These are phyloP conservation scores for Diaporthe destruens DNA, from an alignment of 2,329 filamentous ascomycete species.

Conservation along the genomic window DNA sequence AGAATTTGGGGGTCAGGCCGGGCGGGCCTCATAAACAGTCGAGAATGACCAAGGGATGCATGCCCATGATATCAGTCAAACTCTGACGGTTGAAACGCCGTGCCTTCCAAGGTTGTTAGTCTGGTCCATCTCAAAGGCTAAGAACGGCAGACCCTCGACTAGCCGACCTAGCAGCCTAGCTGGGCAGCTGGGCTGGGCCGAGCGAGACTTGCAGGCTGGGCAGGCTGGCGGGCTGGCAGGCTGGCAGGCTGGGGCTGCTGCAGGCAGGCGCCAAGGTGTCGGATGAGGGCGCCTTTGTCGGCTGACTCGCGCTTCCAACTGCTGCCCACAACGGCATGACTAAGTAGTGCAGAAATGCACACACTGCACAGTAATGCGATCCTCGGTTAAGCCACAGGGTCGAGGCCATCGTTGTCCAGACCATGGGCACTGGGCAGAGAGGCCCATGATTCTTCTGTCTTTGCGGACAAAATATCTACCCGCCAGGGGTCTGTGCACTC, in stretches of 20 bases:
- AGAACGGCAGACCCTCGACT: constrained; percentile 3
- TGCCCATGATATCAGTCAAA: constrained; percentile 6
- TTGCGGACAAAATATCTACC: neutral
- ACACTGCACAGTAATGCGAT: constrained; percentile 30
- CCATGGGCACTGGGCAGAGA: too few relatives aligned
- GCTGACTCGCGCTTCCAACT: constrained; percentile 27
- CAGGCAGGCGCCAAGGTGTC: neutral
- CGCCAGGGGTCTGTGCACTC: constrained; percentile 10
- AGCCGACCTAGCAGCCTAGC: neutral
- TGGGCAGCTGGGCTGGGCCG: neutral
- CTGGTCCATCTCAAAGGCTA: too few relatives aligned
- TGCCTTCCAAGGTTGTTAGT: neutral
- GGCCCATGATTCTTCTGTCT: neutral
- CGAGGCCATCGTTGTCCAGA: constrained; percentile 30
- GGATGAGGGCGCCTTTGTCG: neutral
- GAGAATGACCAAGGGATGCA: constrained; percentile 9
- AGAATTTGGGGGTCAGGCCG: neutral
- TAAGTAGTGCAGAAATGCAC: neutral
- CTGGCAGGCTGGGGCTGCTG: too few relatives aligned
- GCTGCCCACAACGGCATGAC: constrained; percentile 8
- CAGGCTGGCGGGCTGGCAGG: too few relatives aligned
- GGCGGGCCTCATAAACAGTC: constrained; percentile 7
- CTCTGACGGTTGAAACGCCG: constrained; percentile 18
- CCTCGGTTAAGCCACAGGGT: constrained; percentile 18
- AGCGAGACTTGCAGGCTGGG: neutral